phyloP scores from a whole-genome alignment of 2,329 filamentous ascomycete species.

The Beauveria asiatica region DNA sequence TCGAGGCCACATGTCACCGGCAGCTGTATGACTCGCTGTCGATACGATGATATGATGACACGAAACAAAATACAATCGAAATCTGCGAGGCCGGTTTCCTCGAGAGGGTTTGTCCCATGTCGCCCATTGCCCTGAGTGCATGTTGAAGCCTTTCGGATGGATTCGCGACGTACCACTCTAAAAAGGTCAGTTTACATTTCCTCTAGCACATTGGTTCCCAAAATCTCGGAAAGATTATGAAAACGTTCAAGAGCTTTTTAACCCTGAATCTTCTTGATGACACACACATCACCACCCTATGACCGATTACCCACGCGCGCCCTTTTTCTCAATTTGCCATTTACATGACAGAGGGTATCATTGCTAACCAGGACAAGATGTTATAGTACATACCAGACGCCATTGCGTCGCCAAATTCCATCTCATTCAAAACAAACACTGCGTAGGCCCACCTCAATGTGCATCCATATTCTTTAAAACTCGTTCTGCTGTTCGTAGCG shows the following conservation, averaged over 20 bases:
- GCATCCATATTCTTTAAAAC: slow-evolving; percentile 34
- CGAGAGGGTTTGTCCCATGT: not conserved
- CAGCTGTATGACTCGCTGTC: slow-evolving; percentile 30
- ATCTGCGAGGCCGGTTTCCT: slow-evolving; percentile 8
- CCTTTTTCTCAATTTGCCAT: slow-evolving; percentile 14
- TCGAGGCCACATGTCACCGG: slow-evolving; percentile 39
- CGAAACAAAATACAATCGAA: slow-evolving; percentile 19
- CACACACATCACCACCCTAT: slow-evolving; percentile 48
- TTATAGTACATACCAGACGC: not conserved
- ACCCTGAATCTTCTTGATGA: slow-evolving; percentile 56
- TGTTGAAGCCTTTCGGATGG: not conserved
- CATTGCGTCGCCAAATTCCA: not conserved
- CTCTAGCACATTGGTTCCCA: slow-evolving; percentile 13
- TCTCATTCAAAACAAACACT: not conserved
- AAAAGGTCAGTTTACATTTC: slow-evolving; percentile 37
- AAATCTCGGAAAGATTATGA: slow-evolving; percentile 46
- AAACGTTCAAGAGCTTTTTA: slow-evolving; percentile 58
- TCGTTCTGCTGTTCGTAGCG: slow-evolving; percentile 56
- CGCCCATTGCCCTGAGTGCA: slow-evolving; percentile 8
- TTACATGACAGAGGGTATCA: slow-evolving; percentile 24
- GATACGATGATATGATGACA: slow-evolving; percentile 23
- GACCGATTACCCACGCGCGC: slow-evolving; percentile 28
- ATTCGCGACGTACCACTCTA: not conserved
- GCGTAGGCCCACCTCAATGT: not conserved
- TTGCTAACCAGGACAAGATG: slow-evolving; percentile 25